phyloP scores from a whole-genome alignment of 1,284 basidiomycete species.

The Austropuccinia psidii region DNA sequence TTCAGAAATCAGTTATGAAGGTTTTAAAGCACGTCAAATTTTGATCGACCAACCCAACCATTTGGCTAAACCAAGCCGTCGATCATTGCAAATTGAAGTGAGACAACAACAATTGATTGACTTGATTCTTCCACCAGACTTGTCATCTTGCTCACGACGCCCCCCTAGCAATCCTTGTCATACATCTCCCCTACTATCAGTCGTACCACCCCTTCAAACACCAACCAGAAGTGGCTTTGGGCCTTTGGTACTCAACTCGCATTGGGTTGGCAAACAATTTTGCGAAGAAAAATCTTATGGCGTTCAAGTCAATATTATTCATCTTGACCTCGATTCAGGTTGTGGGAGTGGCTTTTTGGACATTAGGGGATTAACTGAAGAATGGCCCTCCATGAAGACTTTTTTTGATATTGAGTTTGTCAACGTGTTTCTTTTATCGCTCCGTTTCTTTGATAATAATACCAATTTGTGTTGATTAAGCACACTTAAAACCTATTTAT shows the following conservation, averaged over 20 bases:
- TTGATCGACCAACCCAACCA: background rate
- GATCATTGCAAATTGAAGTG: background rate
- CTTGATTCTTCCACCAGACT: background rate
- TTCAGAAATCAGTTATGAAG: background rate
- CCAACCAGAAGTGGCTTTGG: background rate
- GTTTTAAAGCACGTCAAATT: background rate
- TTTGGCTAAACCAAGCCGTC: background rate
- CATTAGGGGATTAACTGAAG: constrained; percentile 46
- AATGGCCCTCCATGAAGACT: constrained; percentile 47
- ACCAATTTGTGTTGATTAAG: background rate
- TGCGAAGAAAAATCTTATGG: background rate
- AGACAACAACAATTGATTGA: background rate
- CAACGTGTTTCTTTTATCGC: constrained; percentile 38
- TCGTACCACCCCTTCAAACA: background rate
- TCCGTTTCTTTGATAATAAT: constrained; percentile 38
- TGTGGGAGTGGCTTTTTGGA: constrained; percentile 44
- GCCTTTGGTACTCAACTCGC: background rate
- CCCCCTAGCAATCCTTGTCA: background rate
- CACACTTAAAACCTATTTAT: constrained; percentile 37
- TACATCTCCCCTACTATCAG: background rate
- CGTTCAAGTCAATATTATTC: background rate
- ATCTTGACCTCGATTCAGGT: background rate
- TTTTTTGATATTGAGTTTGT: constrained; percentile 47
- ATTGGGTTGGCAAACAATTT: background rate
- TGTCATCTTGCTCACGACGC: no score